A percentile compares a stretch with the other conserved stretches of the same genome.
Conservation (phyloP, 2,329 filamentous ascomycete species). For the Hymenoscyphus fraxineus region DNA sequence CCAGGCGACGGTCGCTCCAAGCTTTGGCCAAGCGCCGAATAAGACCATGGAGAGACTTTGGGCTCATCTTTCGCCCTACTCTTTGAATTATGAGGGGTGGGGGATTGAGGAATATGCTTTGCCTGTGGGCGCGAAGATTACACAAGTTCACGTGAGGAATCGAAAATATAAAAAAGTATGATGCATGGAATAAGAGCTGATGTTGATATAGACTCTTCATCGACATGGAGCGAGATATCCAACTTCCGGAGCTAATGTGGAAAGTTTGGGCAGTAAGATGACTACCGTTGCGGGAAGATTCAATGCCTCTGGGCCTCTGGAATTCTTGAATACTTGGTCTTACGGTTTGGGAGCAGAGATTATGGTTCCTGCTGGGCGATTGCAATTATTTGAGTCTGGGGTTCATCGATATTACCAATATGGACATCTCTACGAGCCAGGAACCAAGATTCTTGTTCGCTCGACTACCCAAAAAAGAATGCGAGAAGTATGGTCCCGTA, state of each 20-base stretch:
- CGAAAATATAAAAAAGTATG: constrained; percentile 20
- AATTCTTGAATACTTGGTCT: constrained; percentile 65
- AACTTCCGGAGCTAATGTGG: constrained; percentile 54
- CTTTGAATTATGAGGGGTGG: constrained; percentile 63
- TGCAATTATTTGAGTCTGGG: constrained; percentile 69
- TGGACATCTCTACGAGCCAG: constrained; percentile 61
- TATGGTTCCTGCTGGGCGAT: constrained; percentile 66
- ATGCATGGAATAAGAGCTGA: background rate
- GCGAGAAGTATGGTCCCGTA: constrained; percentile 52
- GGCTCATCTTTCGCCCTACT: constrained; percentile 67
- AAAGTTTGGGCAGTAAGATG: constrained; percentile 54
- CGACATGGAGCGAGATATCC: constrained; percentile 73
- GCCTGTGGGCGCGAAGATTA: constrained; percentile 62
- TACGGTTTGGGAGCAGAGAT: constrained; percentile 69
- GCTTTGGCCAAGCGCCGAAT: constrained; percentile 56
- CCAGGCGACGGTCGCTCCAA: constrained; percentile 67
- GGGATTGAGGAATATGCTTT: constrained; percentile 69
- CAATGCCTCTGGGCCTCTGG: constrained; percentile 54
- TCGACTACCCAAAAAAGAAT: constrained; percentile 76
- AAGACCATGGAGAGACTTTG: constrained; percentile 68
- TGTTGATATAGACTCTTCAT: constrained; percentile 56
- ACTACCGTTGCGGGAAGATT: constrained; percentile 50
- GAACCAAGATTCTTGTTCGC: constrained; percentile 67
- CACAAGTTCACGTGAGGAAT: constrained; percentile 55
- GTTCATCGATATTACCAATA: constrained; percentile 62